Evolutionary conservation across 768 basidiomycete genomes (phyloP), one percentile per base, ranked within the genome.

Genomic region (Termitomyces bulborhizus): DNA sequence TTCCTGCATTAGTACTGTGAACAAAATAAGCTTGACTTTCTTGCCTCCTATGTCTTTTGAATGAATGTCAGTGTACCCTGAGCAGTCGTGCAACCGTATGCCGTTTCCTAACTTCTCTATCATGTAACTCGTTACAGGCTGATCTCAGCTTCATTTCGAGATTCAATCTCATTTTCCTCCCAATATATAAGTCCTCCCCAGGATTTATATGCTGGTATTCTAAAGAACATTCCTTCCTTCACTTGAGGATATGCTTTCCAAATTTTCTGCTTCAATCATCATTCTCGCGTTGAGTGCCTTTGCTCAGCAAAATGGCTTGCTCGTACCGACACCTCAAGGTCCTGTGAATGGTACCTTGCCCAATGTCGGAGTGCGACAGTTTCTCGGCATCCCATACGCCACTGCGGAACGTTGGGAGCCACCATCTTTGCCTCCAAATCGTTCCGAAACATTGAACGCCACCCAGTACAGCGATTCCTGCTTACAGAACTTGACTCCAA

Each of bases 371-470:
- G 71, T 74, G 4, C 66, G 70, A 18, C 67, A 65, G 43, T 73
- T 71, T 59, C 64, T 73, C 1, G 73, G 73, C 31, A 63, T 74
- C 15, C 71, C 73, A 4, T 74, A 63, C 52, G 72, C 71, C 4
- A 61, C 57, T 6, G 69, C 69, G 7, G 53, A 56, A 6, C 67
- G 73, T 16, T 74, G 72, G 72, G 60, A 66, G 27, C 63, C 68
- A 8, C 72, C 73, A 6, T 40, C 26, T 2, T 46, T 47, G 12
- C 65, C 71, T 11, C 62, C 69, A 0, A 47, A 26, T 9, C 65
- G 65, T 18, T 47, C 44, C 0, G 27, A 54, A 15, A 44, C 60
- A 1, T 60, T 74, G 27, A 51, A 54, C 6, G 72, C 72, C 16
- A 65, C 59, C 1, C 56, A 55, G 8, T 74, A 69, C 49, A 62